A percentile compares a stretch with the other conserved stretches of the same genome.
phyloP scores from a whole-genome alignment of 177 flowering plant genomes.

The Tripterygium wilfordii region DNA sequence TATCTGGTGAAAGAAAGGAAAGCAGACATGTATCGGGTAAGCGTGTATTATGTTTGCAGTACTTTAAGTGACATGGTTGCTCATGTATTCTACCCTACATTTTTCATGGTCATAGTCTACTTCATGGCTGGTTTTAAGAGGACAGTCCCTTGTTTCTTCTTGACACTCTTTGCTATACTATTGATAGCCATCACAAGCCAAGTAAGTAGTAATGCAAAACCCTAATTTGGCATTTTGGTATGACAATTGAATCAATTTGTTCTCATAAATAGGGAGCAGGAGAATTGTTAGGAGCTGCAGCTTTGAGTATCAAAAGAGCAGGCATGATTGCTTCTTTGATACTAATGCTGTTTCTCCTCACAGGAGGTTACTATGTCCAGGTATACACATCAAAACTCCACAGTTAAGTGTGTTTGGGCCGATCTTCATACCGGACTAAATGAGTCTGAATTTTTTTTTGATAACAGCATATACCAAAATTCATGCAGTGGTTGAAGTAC shows the following conservation, averaged over 20 bases:
- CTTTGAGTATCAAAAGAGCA: constrained; percentile 76
- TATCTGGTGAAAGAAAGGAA: constrained; percentile 87
- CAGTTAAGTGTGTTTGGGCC: too few relatives aligned
- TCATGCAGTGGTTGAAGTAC: constrained; percentile 93
- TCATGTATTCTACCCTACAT: constrained; percentile 70
- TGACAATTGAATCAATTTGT: too few relatives aligned
- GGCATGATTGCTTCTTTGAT: constrained; percentile 83
- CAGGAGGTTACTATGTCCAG: constrained; percentile 98
- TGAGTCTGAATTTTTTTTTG: too few relatives aligned
- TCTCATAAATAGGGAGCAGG: constrained; percentile 80
- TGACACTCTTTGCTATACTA: constrained; percentile 54
- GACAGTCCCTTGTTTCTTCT: constrained; percentile 73
- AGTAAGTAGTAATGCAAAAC: constrained; percentile 37
- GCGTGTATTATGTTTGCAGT: constrained; percentile 82
- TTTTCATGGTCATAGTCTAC: constrained; percentile 77
- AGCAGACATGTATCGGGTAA: constrained; percentile 92
- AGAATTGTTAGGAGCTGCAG: constrained; percentile 88
- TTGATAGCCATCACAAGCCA: constrained; percentile 81
- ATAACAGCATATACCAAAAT: constrained; percentile 86
- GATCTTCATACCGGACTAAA: too few relatives aligned
- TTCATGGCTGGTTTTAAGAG: constrained; percentile 95
- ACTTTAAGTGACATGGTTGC: constrained; percentile 92
- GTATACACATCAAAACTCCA: too few relatives aligned
- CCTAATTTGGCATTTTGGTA: too few relatives aligned
- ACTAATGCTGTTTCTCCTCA: constrained; percentile 89